Evolutionary conservation across 495 filamentous ascomycete species (phyloP).

Genomic region (Cercophora sp.): DNA sequence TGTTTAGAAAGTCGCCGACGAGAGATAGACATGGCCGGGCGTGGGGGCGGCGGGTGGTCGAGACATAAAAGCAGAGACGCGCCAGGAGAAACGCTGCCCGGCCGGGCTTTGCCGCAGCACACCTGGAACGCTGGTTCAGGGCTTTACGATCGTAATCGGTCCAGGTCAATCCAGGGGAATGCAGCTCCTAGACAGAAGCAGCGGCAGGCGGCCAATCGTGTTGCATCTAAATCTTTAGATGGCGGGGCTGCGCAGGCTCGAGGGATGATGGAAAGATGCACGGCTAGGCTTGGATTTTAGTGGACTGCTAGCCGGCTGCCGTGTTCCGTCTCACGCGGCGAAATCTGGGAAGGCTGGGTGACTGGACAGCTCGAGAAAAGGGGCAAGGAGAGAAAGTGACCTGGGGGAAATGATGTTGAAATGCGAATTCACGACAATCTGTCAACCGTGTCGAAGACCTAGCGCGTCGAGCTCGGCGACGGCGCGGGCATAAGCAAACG

Average conservation of each 20-base stretch:
- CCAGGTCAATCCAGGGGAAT: slow-evolving; percentile 4
- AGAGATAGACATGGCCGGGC: slow-evolving; percentile 30
- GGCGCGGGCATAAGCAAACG: slow-evolving; percentile 1
- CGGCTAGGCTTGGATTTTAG: slow-evolving; percentile 26
- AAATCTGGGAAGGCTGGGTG: neutral
- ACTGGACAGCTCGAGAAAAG: neutral
- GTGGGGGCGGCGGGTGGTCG: slow-evolving; percentile 5
- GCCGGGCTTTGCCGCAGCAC: slow-evolving; percentile 10
- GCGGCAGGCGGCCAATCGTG: slow-evolving; percentile 4
- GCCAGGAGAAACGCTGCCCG: slow-evolving; percentile 4
- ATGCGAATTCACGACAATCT: neutral
- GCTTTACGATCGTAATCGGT: neutral
- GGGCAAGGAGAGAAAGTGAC: neutral
- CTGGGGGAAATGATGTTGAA: neutral
- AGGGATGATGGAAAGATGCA: neutral
- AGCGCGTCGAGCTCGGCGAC: neutral
- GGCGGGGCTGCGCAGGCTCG: neutral
- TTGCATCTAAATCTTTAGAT: neutral
- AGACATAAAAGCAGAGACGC: slow-evolving; percentile 2
- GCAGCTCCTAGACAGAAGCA: neutral
- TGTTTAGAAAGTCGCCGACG: slow-evolving; percentile 35
- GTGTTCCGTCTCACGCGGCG: neutral
- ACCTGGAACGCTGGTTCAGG: neutral
- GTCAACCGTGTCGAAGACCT: neutral
- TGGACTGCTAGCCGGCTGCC: too few species aligned